Conservation (phyloP, 164 flowering plant species). For the Cinnamomum micranthum region DNA sequence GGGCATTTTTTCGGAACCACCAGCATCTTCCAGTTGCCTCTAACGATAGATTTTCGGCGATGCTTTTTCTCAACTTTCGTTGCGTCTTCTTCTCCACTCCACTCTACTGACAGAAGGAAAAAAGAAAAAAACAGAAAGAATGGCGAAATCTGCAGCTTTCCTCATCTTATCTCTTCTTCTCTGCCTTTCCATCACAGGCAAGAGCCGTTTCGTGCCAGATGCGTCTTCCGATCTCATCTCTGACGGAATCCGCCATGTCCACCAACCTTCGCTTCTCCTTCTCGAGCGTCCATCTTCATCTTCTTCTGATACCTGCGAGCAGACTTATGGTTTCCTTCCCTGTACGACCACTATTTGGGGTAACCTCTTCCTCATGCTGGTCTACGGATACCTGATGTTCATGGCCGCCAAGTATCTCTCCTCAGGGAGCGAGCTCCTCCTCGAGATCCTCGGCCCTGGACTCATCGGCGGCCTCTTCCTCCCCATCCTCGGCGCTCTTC, state of each 20-base stretch:
- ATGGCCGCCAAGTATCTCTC: constrained; percentile 71
- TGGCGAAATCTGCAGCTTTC: not conserved
- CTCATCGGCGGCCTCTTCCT: constrained; percentile 83
- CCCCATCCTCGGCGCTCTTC: constrained; percentile 89
- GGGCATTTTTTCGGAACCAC: not conserved
- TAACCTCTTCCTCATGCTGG: constrained; percentile 48
- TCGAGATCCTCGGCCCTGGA: constrained; percentile 87
- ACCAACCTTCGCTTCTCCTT: not conserved
- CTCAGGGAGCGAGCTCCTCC: constrained; percentile 72
- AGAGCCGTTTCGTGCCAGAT: constrained; percentile 2
- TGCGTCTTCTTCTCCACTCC: not conserved
- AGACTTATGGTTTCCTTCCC: constrained; percentile 68
- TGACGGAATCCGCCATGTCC: constrained; percentile 17
- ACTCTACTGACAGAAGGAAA: no score
- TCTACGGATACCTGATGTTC: constrained; percentile 72
- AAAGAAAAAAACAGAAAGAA: not conserved
- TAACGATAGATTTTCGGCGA: no score
- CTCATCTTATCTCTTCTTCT: constrained; percentile 6
- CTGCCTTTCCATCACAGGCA: constrained; percentile 1
- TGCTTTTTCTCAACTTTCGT: not conserved
- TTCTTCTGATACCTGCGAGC: constrained; percentile 32
- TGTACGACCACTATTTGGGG: constrained; percentile 53
- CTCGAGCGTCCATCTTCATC: not conserved
- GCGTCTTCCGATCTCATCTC: constrained; percentile 29
- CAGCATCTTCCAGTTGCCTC: not conserved